Evolutionary conservation across 1,284 basidiomycete genomes (phyloP).

Genomic region (Trichosporon ovoides): DNA sequence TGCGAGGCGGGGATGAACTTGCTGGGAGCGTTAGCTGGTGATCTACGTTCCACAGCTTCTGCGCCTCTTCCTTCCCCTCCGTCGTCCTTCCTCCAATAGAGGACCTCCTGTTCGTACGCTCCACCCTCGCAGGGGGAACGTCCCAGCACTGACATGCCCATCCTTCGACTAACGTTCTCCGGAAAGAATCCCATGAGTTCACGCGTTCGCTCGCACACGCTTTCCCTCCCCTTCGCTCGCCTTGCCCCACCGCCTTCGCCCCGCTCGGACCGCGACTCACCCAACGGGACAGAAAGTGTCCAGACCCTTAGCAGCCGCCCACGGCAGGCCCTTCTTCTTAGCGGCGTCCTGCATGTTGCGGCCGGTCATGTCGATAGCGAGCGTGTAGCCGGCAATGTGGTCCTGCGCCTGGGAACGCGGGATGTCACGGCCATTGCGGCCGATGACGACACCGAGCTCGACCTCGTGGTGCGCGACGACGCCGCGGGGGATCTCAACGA

Average conservation of each 20-base stretch:
- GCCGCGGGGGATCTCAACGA: constrained; percentile 80
- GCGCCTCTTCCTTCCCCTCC: too few relatives aligned
- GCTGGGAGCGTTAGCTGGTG: too few relatives aligned
- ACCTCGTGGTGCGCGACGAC: constrained; percentile 89
- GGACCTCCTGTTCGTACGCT: too few relatives aligned
- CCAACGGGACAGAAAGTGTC: constrained; percentile 80
- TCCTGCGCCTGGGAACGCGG: constrained; percentile 58
- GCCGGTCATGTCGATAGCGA: constrained; percentile 92
- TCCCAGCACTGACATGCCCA: too few relatives aligned
- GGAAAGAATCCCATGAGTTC: too few relatives aligned
- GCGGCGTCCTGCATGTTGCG: constrained; percentile 90
- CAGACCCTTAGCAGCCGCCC: constrained; percentile 87
- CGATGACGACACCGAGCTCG: constrained; percentile 94
- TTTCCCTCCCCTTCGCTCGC: too few relatives aligned
- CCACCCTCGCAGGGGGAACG: too few relatives aligned
- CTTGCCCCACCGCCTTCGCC: too few relatives aligned
- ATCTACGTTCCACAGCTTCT: too few relatives aligned
- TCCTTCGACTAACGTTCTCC: too few relatives aligned
- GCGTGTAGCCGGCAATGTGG: constrained; percentile 85
- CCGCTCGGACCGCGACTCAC: constrained; percentile 27
- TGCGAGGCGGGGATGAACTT: constrained; percentile 71
- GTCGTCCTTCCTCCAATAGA: too few relatives aligned
- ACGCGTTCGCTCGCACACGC: too few relatives aligned
- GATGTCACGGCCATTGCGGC: constrained; percentile 77
- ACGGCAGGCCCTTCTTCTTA: constrained; percentile 88